Base-by-base conservation (phyloP, 192 early-diverging fungal species). In the Coemansia sp. region DNA sequence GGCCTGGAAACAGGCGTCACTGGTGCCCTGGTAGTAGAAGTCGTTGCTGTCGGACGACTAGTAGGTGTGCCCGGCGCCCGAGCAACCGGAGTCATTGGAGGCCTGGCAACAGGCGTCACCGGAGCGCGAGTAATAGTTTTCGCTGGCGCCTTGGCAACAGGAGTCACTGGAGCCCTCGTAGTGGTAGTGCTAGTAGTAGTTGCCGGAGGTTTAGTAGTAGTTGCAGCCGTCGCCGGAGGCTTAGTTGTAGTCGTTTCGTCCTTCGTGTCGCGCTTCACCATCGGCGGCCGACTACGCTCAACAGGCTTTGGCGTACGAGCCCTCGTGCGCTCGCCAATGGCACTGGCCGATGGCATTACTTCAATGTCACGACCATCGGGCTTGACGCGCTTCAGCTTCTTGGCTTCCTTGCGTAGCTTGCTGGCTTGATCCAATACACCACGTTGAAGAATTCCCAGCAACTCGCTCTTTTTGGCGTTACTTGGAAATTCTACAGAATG, bases 381-480 rank as follows among this genome's bases (percentile, higher is more conserved):
- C 34, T 67, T 67, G 53, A 45, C 65, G 3, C 67, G 59, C 11
- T 41, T 41, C 43, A 62, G 71, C 62, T 62, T 62, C 67, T 43
- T 70, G 52, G 70, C 68, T 9, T 78, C 75, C 68, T 75, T 75
- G 69, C 81, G 81, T 58, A 78, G 59, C 55, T 62, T 75, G 62
- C 37, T 29, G 1, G 78, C 74, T 10, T 67, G 55, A 55, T 58
- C 61, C 5, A 73, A 43, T 9, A 84, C 72, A 0, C 45, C 41
- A 3, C 47, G 40, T 16, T 75, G 56, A 0, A 84, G 39, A 11
- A 84, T 39, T 0, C 32, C 68, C 22, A 84, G 3, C 3, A 84
- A 49, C 68, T 76, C 77, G 37, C 56, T 24, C 56, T 84, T 84
- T 39, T 84, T 84, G 39, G 76, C 77, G 47, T 73, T 70, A 29